Base-by-base conservation (phyloP, 2,329 filamentous ascomycete genomes). In the Apiospora marii region DNA sequence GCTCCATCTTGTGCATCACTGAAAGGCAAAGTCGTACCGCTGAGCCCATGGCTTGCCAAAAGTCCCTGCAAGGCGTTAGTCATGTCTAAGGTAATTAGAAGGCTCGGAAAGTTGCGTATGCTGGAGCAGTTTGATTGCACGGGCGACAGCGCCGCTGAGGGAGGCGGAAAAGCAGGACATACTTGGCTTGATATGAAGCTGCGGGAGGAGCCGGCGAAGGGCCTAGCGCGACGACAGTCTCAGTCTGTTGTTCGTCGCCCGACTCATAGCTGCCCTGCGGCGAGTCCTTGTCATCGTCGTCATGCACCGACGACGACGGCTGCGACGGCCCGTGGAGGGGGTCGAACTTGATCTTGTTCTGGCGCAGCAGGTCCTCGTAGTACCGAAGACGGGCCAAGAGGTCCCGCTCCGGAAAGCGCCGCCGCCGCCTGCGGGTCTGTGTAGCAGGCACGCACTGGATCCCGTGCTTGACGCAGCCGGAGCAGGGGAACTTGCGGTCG, bases 401-500 rank as follows among this genome's bases (percentile, higher is more conserved):
- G 24, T 89, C 88, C 72, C 86, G 84, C 79, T 93, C 91, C 0
- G 88, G 84, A 71, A 91, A 90, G 5, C 86, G 73, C 5, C 83
- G 80, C 4, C 81, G 78, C 4, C 83, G 77, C 3, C 82, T 77
- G 80, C 85, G 79, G 79, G 84, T 75, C 77, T 84, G 72, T 22
- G 79, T 72, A 68, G 84, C 76, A 68, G 86, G 78, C 72, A 83
- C 76, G 73, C 88, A 92, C 61, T 87, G 80, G 0, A 78, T 79
- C 0, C 80, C 76, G 14, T 83, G 78, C 70, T 83, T 87, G 48
- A 83, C 75, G 75, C 91, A 92, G 70, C 87, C 87, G 1, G 83
- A 78, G 76, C 91, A 92, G 3, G 90, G 90, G 74, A 87, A 87
- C 30, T 82, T 85, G 72, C 88, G 87, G 76, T 91, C 86, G 79